Base-by-base conservation (phyloP, 257 asterid genomes). In the Fraxinus americana region DNA sequence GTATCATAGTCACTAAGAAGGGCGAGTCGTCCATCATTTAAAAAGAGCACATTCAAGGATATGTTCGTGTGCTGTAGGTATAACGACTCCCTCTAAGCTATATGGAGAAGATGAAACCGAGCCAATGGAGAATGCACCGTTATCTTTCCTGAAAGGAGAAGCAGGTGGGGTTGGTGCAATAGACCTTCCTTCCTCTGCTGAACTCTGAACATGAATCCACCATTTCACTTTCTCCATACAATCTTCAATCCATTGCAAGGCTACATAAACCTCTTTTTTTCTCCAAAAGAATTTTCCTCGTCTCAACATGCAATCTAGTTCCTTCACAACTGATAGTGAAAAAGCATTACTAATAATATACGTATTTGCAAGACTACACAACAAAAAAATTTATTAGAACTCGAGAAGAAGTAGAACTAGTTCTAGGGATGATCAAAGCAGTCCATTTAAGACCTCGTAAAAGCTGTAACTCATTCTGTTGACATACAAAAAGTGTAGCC, bases 151-250 rank as follows among this genome's bases (percentile, higher is more conserved):
- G 67, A 79, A 81, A 83, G 92, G 85, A 71, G 90, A 83, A 48
- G 90, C 85, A 75, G 88, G 94, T 48, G 97, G 97, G 77, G 97
- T 94, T 72, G 91, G 89, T 54, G 97, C 93, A 75, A 87, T 74
- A 54, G 87, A 82, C 74, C 79, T 79, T 68, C 77, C 77, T 85
- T 88, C 96, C 80, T 94, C 94, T 9, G 83, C 86, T 70, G 92
- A 89, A 86, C 89, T 92, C 88, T 92, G 97, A 59, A 91, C 90
- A 54, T 88, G 97, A 79, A 94, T 87, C 98, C 97, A 92, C 87
- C 91, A 77, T 75, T 87, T 68, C 14, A 88, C 73, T 50, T 88
- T 82, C 23, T 78, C 78, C 94, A 90, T 89, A 71, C 91, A 87
- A 41, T 90, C 94, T 81, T 90, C 93, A 67, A 94, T 88, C 96